These are phyloP conservation scores for Kockiozyma suomiensis DNA, from an alignment of 805 yeast species.

Conservation along the genomic window DNA sequence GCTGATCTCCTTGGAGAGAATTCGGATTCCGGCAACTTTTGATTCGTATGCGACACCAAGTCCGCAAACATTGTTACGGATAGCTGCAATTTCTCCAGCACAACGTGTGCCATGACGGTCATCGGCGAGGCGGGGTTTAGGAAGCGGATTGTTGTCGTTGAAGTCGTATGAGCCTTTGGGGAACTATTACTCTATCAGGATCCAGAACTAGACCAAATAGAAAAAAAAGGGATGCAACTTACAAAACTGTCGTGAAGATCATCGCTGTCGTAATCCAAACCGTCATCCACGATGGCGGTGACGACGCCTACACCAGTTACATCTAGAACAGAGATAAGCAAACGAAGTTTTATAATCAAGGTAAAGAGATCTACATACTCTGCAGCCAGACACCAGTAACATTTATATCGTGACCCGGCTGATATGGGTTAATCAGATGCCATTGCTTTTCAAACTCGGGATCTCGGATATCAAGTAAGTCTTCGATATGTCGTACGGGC, in stretches of 20 bases:
- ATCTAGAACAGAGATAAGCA: conserved; percentile 36
- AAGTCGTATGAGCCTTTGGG: conserved; percentile 89
- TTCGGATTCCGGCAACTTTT: conserved; percentile 86
- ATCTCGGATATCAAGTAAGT: conserved; percentile 69
- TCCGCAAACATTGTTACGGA: conserved; percentile 83
- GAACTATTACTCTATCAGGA: conserved; percentile 30
- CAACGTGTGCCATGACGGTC: conserved; percentile 97
- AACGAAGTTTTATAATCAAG: not conserved
- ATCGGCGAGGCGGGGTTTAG: conserved; percentile 76
- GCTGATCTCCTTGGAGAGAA: conserved; percentile 76
- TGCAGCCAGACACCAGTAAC: conserved; percentile 83
- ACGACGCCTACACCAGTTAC: conserved; percentile 81
- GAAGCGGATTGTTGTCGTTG: conserved; percentile 72
- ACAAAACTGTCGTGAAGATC: conserved; percentile 67
- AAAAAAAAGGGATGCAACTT: conserved; percentile 38
- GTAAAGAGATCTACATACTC: conserved; percentile 37
- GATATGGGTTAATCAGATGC: conserved; percentile 79
- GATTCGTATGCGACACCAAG: conserved; percentile 92
- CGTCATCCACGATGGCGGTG: conserved; percentile 92
- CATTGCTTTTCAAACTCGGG: conserved; percentile 86
- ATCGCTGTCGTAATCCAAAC: conserved; percentile 76
- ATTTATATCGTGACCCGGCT: conserved; percentile 83
- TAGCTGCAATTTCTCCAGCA: conserved; percentile 96
- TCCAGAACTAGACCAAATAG: not conserved
- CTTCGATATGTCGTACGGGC: conserved; percentile 33